Evolutionary conservation across 768 basidiomycete species (phyloP).

Genomic region (Leccinellum luteum): DNA sequence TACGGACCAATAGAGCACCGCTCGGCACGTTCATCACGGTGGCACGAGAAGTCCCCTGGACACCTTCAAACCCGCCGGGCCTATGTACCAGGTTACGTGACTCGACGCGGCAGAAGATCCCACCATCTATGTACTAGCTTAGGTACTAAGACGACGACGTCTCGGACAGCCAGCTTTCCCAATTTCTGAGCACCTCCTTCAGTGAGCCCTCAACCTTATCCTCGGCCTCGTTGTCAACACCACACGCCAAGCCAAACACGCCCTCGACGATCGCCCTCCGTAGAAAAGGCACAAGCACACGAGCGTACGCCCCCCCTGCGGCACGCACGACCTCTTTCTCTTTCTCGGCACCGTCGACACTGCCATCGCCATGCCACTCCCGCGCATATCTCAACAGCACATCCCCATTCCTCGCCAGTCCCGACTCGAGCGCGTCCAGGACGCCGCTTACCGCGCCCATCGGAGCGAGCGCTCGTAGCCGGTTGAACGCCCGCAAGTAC

Average conservation of each 20-base stretch:
- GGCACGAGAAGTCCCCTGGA: not conserved
- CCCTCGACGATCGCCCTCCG: slow-evolving; percentile 70
- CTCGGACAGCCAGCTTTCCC: slow-evolving; percentile 32
- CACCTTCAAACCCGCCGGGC: not conserved
- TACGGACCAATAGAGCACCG: not conserved
- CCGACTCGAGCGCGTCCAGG: slow-evolving; percentile 45
- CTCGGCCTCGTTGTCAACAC: slow-evolving; percentile 1
- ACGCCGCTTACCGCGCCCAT: slow-evolving; percentile 53
- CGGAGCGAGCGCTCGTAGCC: slow-evolving; percentile 78
- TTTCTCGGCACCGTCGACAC: not conserved
- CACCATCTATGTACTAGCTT: not conserved
- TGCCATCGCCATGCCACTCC: slow-evolving; percentile 34
- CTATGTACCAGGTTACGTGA: not conserved
- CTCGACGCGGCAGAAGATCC: not conserved
- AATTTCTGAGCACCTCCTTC: slow-evolving; percentile 13
- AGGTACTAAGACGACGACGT: no score
- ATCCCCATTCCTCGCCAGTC: slow-evolving; percentile 45
- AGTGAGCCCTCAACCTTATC: not conserved
- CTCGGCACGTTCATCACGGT: not conserved
- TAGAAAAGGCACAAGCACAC: slow-evolving; percentile 68
- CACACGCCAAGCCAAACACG: slow-evolving; percentile 52
- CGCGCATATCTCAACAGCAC: slow-evolving; percentile 47
- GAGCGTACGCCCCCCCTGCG: slow-evolving; percentile 56
- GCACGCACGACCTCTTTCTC: slow-evolving; percentile 42
- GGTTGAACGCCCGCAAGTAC: slow-evolving; percentile 71